Evolutionary conservation across 176 grass and related monocot genomes (phyloP).

Genomic region (Luzula sylvatica): DNA sequence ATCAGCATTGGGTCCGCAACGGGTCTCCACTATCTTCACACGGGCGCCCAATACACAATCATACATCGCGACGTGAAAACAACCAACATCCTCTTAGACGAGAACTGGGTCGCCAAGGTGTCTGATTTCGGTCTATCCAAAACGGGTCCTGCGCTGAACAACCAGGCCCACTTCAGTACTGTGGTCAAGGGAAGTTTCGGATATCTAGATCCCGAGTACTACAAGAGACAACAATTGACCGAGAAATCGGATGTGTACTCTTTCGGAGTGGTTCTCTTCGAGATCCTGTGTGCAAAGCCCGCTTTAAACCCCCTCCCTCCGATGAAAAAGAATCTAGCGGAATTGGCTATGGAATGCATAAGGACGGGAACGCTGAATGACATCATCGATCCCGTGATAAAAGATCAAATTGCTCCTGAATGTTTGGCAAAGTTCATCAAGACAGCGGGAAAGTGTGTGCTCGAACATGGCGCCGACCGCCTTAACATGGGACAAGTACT

Average conservation of each 20-base stretch:
- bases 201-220: constrained; percentile 38
- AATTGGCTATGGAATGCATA: constrained; percentile 27
- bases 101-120: constrained; percentile 37
- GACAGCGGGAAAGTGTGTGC: constrained; percentile 46
- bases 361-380: constrained; percentile 27
- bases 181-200: constrained; percentile 40
- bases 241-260: constrained; percentile 43
- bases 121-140: constrained; percentile 43
- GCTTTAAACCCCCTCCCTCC: constrained; percentile 12
- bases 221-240: constrained; percentile 28
- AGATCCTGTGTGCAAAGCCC: constrained; percentile 31
- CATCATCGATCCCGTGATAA: constrained; percentile 27
- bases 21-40: constrained; percentile 36
- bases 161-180: constrained; percentile 24
- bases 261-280: constrained; percentile 38
- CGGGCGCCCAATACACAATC: constrained; percentile 20
- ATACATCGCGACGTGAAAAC: constrained; percentile 41
- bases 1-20: constrained; percentile 38
- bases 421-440: constrained; percentile 33
- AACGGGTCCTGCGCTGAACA: background rate
- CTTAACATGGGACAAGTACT: constrained; percentile 93
- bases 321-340: constrained; percentile 31
- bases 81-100: constrained; percentile 34
- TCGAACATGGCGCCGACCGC: constrained; percentile 53
- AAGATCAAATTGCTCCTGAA: constrained; percentile 23